Percentiles rank a stretch among this genome's conserved stretches.
These are phyloP conservation scores for Leccinum disarticulatum DNA, from an alignment of 768 basidiomycete genomes.

Conservation along the genomic window DNA sequence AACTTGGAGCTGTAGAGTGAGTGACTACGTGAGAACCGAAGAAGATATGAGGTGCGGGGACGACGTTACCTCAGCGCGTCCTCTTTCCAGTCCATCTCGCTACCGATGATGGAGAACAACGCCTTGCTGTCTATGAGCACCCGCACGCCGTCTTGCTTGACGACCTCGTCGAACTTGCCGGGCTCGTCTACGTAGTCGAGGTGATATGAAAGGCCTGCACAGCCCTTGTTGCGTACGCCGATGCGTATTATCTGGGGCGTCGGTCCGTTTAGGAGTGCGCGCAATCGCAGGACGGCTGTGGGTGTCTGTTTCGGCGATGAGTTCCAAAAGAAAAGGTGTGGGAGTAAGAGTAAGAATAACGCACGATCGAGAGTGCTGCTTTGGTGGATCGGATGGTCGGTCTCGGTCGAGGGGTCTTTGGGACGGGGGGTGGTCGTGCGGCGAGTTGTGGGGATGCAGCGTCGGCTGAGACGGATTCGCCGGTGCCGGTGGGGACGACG, in stretches of 20 bases:
- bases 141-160: slow-evolving; percentile 90
- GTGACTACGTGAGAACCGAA: background rate
- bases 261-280: slow-evolving; percentile 72
- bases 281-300: slow-evolving; percentile 69
- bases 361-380: slow-evolving; percentile 77
- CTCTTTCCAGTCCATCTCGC: slow-evolving; percentile 99
- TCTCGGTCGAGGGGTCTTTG: slow-evolving; percentile 61
- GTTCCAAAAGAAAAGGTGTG: background rate
- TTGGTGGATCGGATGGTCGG: slow-evolving; percentile 70
- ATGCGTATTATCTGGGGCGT: slow-evolving; percentile 92
- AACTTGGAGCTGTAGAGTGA: slow-evolving; percentile 62
- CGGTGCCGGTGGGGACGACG: slow-evolving; percentile 46
- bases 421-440: slow-evolving; percentile 68
- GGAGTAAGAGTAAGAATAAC: background rate
- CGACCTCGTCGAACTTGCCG: slow-evolving; percentile 92
- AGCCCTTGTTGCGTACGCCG: slow-evolving; percentile 96
- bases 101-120: slow-evolving; percentile 96
- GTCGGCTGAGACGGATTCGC: slow-evolving; percentile 50
- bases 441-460: slow-evolving; percentile 70
- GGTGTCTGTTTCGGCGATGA: slow-evolving; percentile 57
- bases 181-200: slow-evolving; percentile 93
- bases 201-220: slow-evolving; percentile 83
- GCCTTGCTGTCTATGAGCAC: slow-evolving; percentile 97
- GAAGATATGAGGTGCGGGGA: background rate
- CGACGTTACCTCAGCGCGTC: slow-evolving; percentile 71